These are phyloP conservation scores for Ziziphus jujuba DNA, from an alignment of 306 rosid genomes.

Conservation along the genomic window DNA sequence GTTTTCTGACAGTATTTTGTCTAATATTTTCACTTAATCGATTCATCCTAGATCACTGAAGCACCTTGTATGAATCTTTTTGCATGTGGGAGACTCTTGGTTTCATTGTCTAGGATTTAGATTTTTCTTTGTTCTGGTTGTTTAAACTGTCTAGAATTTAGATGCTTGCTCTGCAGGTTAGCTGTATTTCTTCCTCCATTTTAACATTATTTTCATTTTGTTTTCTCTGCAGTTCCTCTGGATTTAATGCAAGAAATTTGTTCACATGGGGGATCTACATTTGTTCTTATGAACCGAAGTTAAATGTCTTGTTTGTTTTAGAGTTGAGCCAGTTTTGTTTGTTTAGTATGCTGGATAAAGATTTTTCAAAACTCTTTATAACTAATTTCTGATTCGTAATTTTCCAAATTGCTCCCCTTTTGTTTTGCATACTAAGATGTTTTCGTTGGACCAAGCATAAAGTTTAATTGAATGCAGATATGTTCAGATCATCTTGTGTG, in stretches of 20 bases:
- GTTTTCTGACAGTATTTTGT: too few relatives aligned
- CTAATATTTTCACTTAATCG: too few relatives aligned
- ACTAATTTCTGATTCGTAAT: conserved; percentile 4
- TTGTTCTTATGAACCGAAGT: conserved; percentile 19
- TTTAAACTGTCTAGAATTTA: neutral
- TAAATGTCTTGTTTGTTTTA: conserved; percentile 15
- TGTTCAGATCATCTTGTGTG: too few relatives aligned
- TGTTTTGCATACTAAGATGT: neutral
- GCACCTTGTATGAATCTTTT: too few relatives aligned
- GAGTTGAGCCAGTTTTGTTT: conserved; percentile 28
- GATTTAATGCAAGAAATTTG: conserved; percentile 1
- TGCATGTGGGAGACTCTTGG: too few relatives aligned
- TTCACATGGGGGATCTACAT: conserved; percentile 1
- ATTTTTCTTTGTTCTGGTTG: neutral
- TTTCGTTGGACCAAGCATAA: too few relatives aligned
- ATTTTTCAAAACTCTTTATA: neutral
- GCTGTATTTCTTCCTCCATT: neutral
- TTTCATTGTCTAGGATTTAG: too few relatives aligned
- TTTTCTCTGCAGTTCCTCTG: conserved; percentile 24
- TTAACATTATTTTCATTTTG: neutral
- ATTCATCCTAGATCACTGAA: too few relatives aligned
- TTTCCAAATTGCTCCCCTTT: neutral
- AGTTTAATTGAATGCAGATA: too few relatives aligned
- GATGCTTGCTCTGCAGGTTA: neutral
- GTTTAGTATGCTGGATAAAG: conserved; percentile 29